Conservation (phyloP, 1,284 basidiomycete genomes). For the Ustilago loliicola region DNA sequence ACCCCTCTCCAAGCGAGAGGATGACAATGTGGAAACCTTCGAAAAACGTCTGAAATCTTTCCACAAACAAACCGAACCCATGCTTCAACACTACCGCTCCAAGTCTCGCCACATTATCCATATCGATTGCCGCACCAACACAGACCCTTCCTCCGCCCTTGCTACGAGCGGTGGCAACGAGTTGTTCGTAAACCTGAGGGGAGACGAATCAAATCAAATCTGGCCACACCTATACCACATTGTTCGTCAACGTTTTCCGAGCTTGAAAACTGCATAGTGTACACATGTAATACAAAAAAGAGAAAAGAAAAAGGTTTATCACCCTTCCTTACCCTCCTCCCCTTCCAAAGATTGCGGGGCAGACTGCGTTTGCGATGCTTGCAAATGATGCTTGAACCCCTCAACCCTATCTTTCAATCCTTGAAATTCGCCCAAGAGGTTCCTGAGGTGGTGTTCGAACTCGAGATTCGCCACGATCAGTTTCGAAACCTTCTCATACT, state of each 20-base stretch:
- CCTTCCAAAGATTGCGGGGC: too few species aligned
- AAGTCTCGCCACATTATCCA: slow-evolving; percentile 71
- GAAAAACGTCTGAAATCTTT: slow-evolving; percentile 83
- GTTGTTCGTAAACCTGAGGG: slow-evolving; percentile 80
- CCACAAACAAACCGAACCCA: slow-evolving; percentile 87
- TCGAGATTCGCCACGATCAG: slow-evolving; percentile 41
- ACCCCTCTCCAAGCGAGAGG: slow-evolving; percentile 85
- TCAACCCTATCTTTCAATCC: slow-evolving; percentile 43
- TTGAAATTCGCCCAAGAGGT: slow-evolving; percentile 26
- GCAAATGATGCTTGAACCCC: slow-evolving; percentile 22
- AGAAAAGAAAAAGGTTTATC: not conserved
- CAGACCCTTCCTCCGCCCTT: not conserved
- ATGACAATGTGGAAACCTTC: slow-evolving; percentile 92
- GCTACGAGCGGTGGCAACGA: slow-evolving; percentile 10
- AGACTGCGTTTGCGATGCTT: not conserved
- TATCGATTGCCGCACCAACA: slow-evolving; percentile 29
- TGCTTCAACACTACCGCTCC: slow-evolving; percentile 82
- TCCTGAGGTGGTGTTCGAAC: slow-evolving; percentile 37
- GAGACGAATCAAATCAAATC: slow-evolving; percentile 90
- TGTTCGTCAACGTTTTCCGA: slow-evolving; percentile 69
- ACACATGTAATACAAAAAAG: not conserved
- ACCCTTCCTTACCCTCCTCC: slow-evolving; percentile 1
- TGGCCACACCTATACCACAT: slow-evolving; percentile 83
- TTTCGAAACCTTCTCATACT: slow-evolving; percentile 37
- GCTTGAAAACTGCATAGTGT: slow-evolving; percentile 11